Conservation (phyloP, 1,139 yeast species). For the Blastobotrys proliferans region DNA sequence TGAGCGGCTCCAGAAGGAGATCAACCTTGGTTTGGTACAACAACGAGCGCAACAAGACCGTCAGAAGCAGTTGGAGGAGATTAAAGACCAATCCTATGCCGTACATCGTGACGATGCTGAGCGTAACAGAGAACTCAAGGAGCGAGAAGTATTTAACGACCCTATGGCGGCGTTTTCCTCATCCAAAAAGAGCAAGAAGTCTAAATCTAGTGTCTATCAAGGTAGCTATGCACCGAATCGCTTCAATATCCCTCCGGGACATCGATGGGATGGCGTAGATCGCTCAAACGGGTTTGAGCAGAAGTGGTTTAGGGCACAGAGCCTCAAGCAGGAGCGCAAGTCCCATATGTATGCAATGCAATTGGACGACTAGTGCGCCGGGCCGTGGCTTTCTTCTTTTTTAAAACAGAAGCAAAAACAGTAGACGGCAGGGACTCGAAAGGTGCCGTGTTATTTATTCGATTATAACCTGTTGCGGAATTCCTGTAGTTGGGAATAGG, state of each 20-base stretch:
- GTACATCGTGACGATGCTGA: constrained; percentile 39
- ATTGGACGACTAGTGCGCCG: too few species aligned
- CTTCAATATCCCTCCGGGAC: constrained; percentile 74
- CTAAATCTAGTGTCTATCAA: constrained; percentile 32
- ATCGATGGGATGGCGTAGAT: constrained; percentile 91
- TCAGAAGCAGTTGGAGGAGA: constrained; percentile 31
- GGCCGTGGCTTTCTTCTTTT: too few species aligned
- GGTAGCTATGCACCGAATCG: constrained; percentile 63
- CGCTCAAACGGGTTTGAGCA: constrained; percentile 87
- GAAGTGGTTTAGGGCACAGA: constrained; percentile 52
- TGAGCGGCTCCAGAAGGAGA: constrained; percentile 33
- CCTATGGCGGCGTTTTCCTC: constrained; percentile 53
- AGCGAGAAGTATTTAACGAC: constrained; percentile 53
- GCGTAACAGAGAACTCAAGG: constrained; percentile 38
- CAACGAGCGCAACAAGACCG: constrained; percentile 28
- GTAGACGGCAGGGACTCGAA: too few species aligned
- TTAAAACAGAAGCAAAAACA: too few species aligned
- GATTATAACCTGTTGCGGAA: too few species aligned
- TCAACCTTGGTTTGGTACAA: constrained; percentile 48
- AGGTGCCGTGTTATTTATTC: too few species aligned
- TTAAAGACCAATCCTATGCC: constrained; percentile 33
- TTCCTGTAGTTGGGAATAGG: too few species aligned
- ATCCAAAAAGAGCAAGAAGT: not conserved
- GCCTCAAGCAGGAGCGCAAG: constrained; percentile 37
- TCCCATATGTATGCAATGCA: constrained; percentile 17